Evolutionary conservation across 2,329 filamentous ascomycete genomes (phyloP), one percentile per base, ranked within the genome.

Genomic region (Pseudogymnoascus sp.): DNA sequence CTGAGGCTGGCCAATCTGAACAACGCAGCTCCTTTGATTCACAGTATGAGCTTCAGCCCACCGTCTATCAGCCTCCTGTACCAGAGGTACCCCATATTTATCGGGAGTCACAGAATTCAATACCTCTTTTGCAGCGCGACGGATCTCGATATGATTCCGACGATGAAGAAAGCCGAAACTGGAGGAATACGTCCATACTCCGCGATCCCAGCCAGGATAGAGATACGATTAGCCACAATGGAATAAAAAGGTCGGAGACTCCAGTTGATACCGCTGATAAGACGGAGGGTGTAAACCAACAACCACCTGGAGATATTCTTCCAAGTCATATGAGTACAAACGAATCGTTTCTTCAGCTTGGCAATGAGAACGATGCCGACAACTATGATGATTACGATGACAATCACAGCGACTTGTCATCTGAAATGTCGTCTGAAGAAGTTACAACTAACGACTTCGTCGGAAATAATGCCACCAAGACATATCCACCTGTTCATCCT

Each of bases 71-170:
- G 31, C 69, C 71, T 18, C 35, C 60, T 8, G 7, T 61, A 21
- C 39, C 82, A 0, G 80, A 82, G 66, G 65, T 83, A 3, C 83
- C 83, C 0, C 81, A 84, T 12, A 83, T 82, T 62, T 92, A 90
- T 0, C 81, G 84, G 29, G 85, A 87, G 59, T 93, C 89, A 0
- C 92, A 91, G 71, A 87, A 84, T 39, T 92, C 89, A 0, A 85
- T 87, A 35, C 90, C 91, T 3, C 79, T 94, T 6, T 80, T 95
- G 10, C 87, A 93, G 64, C 83, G 88, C 59, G 88, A 82, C 2
- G 71, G 80, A 31, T 80, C 78, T 0, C 81, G 84, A 42, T 80
- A 84, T 64, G 79, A 73, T 1, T 73, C 69, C 6, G 78, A 77
- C 65, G 75, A 74, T 62, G 74, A 72, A 37, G 68, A 70, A 27